A percentile compares a stretch with the other conserved stretches of the same genome.
Conservation (phyloP, 2,329 filamentous ascomycete genomes). For the Beauveria medogensis region DNA sequence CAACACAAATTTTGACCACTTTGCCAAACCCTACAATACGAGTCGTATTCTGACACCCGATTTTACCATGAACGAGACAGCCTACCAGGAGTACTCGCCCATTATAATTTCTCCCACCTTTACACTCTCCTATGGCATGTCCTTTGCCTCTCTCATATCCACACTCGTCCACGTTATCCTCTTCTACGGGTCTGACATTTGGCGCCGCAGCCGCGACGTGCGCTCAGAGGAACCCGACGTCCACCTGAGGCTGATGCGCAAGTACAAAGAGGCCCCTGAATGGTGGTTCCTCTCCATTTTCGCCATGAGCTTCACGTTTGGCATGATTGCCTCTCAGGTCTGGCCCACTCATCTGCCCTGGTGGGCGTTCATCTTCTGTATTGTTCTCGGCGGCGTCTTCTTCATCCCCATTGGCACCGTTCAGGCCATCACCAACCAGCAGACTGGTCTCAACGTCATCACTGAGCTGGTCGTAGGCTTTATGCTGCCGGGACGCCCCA, state of each 20-base stretch:
- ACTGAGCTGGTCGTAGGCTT: conserved; percentile 42
- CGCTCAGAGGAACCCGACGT: conserved; percentile 39
- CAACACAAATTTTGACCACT: conserved; percentile 52
- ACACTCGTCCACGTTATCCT: conserved; percentile 44
- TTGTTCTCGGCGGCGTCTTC: conserved; percentile 31
- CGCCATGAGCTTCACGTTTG: conserved; percentile 40
- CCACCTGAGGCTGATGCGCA: conserved; percentile 39
- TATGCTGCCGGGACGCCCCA: conserved; percentile 37
- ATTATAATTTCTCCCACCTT: conserved; percentile 48
- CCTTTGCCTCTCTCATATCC: conserved; percentile 47
- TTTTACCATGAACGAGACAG: conserved; percentile 43
- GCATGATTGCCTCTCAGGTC: conserved; percentile 28
- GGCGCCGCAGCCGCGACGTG: conserved; percentile 22
- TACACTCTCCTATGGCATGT: conserved; percentile 46
- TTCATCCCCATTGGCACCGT: conserved; percentile 38
- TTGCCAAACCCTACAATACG: conserved; percentile 47
- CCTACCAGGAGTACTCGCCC: conserved; percentile 51
- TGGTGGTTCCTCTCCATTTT: conserved; percentile 50
- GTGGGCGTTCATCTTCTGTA: conserved; percentile 34
- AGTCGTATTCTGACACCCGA: conserved; percentile 44
- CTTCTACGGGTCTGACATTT: conserved; percentile 44
- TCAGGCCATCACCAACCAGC: conserved; percentile 40
- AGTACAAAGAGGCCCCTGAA: conserved; percentile 18
- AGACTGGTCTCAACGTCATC: conserved; percentile 40
- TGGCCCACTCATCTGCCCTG: conserved; percentile 35